Base-by-base conservation (phyloP, 352 stramenopile genomes). In the Phytophthora sp. region DNA sequence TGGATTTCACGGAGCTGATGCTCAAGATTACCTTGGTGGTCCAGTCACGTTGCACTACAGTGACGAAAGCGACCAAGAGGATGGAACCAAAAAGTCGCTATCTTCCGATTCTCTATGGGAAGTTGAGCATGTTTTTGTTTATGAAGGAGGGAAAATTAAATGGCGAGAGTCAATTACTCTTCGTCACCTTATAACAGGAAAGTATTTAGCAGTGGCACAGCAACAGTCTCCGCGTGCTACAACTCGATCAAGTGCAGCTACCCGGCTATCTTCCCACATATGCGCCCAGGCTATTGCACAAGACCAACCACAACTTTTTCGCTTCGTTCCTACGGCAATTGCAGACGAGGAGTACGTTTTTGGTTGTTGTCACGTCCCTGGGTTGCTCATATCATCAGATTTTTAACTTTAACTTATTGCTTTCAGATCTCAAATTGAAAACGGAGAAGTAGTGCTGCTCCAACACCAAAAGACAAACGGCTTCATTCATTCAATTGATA, bases 401-500 rank as follows among this genome's bases (percentile, higher is more conserved):
- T 39, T 13, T 44, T 46, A 21, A 1, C 15, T 24, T 23, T 47
- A n/a, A 27, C 1, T n/a, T 71, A n/a, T 21, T n/a, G n/a, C 27
- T 57, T 9, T 13, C 57, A 89, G 77, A 26, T 62, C 72, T 49
- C 70, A 80, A 68, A 68, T 89, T 49, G 64, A 76, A 57, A 70
- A 81, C 33, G 71, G 71, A 57, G 78, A 86, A 39, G 73, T 88
- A n/a, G 74, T 83, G 12, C 44, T 90, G 30, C 68, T 93, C 33
- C 77, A 93, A 39, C 80, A 91, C 42, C 52, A 63, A 2, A 68
- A 71, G 35, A 76, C 71, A 7, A 75, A 74, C 35, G 74, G 67
- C 7, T 93, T 89, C 50, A 65, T 91, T 18, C 84, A 91, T 60
- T 90, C 83, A 1, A 78, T 84, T 27, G 77, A 89, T 59, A 88